Evolutionary conservation across 495 filamentous ascomycete genomes (phyloP), one percentile per base, ranked within the genome.

Genomic region (Aspergillus conjunctus): DNA sequence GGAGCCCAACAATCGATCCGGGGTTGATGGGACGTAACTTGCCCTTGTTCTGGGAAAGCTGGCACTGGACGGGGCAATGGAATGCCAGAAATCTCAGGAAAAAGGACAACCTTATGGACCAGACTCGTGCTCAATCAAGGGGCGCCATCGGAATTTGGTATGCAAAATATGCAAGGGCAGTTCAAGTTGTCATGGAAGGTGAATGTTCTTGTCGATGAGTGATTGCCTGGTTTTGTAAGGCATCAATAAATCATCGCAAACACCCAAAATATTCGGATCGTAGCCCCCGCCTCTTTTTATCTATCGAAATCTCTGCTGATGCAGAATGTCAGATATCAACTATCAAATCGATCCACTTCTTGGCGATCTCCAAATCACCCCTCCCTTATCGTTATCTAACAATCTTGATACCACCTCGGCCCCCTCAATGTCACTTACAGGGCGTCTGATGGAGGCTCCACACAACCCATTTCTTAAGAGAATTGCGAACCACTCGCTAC

Each of bases 371-470:
- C 26, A 18, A 54, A n/a, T 31, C 51, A 39, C 18, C 37, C 15
- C 37, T 1, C n/a, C n/a, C n/a, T n/a, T n/a, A n/a, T n/a, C n/a
- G n/a, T 41, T 41, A 41, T 41, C 37, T 41, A 11, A 14, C 34
- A 37, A 14, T 3, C 34, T 37, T 37, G 37, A 41, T 41, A 41
- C 44, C n/a, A 48, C 44, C 17, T 48, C 44, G 44, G 44, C 26
- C 26, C 12, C 10, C 6, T 17, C n/a, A 11, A 48, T 48, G 44
- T 48, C 44, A 48, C 20, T 17, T 22, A 48, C 44, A 48, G 85
- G 86, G 44, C 44, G 37, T 41, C 37, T 9, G 15, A 18, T 9
- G 7, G 14, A 17, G 45, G 44, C 8, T 48, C 44, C 44, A 48
- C 44, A 14, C n/a, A 48, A 21, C 1, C 18, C 18, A 15, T 26